Base-by-base conservation (phyloP, 208 protist genomes). In the Leishmania mexicana region DNA sequence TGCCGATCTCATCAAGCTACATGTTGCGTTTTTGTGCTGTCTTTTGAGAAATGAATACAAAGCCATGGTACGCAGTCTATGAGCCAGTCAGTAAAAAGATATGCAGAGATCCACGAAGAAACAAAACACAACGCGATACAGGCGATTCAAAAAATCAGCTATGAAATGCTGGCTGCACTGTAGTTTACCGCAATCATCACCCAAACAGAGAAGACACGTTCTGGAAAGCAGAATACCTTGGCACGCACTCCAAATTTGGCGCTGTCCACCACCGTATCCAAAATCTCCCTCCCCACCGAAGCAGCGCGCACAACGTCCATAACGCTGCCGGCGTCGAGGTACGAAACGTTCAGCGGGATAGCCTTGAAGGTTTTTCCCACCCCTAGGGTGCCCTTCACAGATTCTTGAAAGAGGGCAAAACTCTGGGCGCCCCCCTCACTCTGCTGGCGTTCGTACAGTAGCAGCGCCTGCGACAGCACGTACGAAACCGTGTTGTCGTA, bases 331-430 rank as follows among this genome's bases (percentile, higher is more conserved):
- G 81, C 90, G 71, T 93, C 87, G 19, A 87, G 84, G 82, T 98
- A 92, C 1, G 93, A 92, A 31, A 98, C 87, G 81, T 99, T 96
- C 28, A 99, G 80, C 6, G 97, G 97, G 53, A 98, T 90, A 40
- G 90, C 97, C 67, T 95, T 98, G 87, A 98, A 99, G 1, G 95
- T 98, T 79, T 95, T 96, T 10, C 95, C 95, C 24, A 86, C 85
- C 38, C 94, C 94, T n/a, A 99, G 81, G 5, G 88, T 80, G 11
- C 93, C 92, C 64, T 97, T 97, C 47, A 99, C 91, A 47, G 89
- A 94, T 35, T 90, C 76, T 40, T 98, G 88, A 80, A 99, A 98
- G n/a, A 97, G 70, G 10, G 80, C 85, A 73, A 94, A 85, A 82
- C 90, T 85, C 85, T 83, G 75, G 71, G 85, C 42, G 21, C 40